Evolutionary conservation across 768 basidiomycete species (phyloP).

Genomic region (Paxillus involutus): DNA sequence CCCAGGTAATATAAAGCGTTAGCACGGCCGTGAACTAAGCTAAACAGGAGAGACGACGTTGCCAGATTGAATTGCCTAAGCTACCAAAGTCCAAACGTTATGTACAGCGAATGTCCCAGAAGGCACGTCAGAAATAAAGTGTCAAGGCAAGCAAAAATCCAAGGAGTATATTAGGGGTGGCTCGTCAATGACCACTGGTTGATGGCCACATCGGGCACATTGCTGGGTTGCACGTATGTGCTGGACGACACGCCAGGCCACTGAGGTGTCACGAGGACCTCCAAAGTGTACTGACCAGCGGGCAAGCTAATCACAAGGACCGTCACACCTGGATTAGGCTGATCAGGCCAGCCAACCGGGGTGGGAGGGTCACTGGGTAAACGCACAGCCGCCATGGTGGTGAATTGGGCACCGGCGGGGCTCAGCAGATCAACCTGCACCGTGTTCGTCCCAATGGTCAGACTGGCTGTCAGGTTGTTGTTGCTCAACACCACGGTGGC

Average conservation of each 20-base stretch:
- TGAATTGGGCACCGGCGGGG: conserved; percentile 63
- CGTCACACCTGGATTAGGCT: conserved; percentile 73
- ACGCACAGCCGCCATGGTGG: conserved; percentile 52
- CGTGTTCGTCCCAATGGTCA: conserved; percentile 69
- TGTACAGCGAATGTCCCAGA: not conserved
- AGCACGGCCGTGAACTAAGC: not conserved
- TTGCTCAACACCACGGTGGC: conserved; percentile 65
- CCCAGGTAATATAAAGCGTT: not conserved
- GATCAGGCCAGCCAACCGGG: conserved; percentile 61
- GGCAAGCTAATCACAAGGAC: conserved; percentile 72
- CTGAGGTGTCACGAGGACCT: conserved; percentile 93
- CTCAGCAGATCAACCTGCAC: conserved; percentile 67
- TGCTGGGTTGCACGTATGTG: conserved; percentile 64
- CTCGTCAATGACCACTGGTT: conserved; percentile 77
- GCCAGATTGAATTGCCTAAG: not conserved
- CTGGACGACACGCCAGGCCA: conserved; percentile 70
- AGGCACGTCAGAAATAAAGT: not conserved
- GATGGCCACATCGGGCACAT: conserved; percentile 70
- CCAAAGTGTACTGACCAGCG: conserved; percentile 70
- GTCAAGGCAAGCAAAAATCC: not conserved
- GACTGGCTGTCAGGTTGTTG: conserved; percentile 66
- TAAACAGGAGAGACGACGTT: not conserved
- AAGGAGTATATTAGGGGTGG: conserved; percentile 43
- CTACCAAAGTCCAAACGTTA: not conserved
- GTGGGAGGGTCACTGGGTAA: conserved; percentile 60